Conservation (phyloP, 2,329 filamentous ascomycete genomes). For the Camptophora hylomeconis region DNA sequence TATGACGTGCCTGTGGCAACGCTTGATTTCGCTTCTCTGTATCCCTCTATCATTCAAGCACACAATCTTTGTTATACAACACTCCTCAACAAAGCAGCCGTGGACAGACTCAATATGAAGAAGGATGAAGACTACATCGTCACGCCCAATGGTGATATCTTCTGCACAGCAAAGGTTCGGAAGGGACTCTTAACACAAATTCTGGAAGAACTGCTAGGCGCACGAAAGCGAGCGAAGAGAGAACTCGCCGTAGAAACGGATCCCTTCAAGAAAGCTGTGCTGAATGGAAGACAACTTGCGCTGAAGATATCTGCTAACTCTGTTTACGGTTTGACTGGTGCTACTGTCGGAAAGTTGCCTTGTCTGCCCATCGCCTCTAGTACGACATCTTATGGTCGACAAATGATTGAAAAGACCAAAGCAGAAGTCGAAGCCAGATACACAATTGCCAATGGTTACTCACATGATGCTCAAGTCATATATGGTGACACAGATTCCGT, state of each 20-base stretch:
- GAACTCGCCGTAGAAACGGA: constrained; percentile 82
- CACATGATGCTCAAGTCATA: constrained; percentile 88
- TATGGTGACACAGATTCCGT: constrained; percentile 99
- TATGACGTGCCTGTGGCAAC: constrained; percentile 93
- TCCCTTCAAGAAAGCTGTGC: constrained; percentile 91
- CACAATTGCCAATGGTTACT: constrained; percentile 86
- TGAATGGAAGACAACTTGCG: constrained; percentile 93
- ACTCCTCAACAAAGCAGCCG: constrained; percentile 61
- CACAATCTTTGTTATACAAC: constrained; percentile 98
- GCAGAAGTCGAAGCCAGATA: constrained; percentile 86
- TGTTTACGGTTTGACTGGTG: constrained; percentile 93
- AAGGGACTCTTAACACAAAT: constrained; percentile 92
- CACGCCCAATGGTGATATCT: constrained; percentile 87
- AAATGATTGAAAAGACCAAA: constrained; percentile 99
- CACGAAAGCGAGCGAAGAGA: constrained; percentile 87
- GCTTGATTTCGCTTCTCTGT: constrained; percentile 95
- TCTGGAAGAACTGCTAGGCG: constrained; percentile 80
- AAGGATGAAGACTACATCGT: constrained; percentile 94
- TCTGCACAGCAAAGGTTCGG: constrained; percentile 74
- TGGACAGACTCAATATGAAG: constrained; percentile 63
- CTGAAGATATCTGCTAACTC: constrained; percentile 96
- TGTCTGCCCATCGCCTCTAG: constrained; percentile 92
- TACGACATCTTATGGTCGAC: constrained; percentile 89
- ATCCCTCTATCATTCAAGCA: constrained; percentile 96
- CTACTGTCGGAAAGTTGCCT: constrained; percentile 87